Base-by-base conservation (phyloP, 108 stramenopile genomes). In the Asterionellopsis glacialis region DNA sequence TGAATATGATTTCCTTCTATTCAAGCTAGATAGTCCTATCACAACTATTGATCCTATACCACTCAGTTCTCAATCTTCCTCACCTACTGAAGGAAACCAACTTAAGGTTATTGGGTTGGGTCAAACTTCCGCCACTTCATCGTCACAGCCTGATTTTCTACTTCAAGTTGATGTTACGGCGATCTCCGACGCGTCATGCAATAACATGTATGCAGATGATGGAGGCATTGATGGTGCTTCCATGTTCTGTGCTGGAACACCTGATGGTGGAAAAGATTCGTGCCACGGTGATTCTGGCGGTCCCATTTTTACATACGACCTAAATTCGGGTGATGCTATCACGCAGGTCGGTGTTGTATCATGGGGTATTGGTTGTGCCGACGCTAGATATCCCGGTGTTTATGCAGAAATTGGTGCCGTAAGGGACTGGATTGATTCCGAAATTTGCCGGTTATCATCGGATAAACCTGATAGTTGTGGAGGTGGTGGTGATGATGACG, bases 391-490 rank as follows among this genome's bases (percentile, higher is more conserved):
- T 53, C 74, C 81, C 19, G 81, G 81, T 14, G 83, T 85, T 0
- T 88, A 88, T 59, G 53, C 84, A 15, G 72, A 80, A 12, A 57
- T 82, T 22, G 70, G 70, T 22, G 21, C 15, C 9, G 80, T 33
- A 0, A 63, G 61, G 40, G 58, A 69, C 48, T 88, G 87, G 87
- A 83, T 88, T n/a, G 22, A 51, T 13, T n/a, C 48, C 2, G 52
- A 58, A 11, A 77, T 81, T 19, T 88, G 87, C 60, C 1, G 21
- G 33, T 5, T 33, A 7, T 33, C 33, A 33, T 33, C 33, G 5
- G 33, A 33, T 7, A 33, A 33, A 33, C 33, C 33, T 33, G 33
- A 33, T 33, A 33, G 33, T 7, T 33, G 33, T 33, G 33, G 7
- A 5, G 33, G 33, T 33, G 33, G 33, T 7, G 7, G 7, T 33